A percentile compares a stretch with the other conserved stretches of the same genome.
Conservation (phyloP, 2,329 filamentous ascomycete genomes). For the Madurella fahalii region DNA sequence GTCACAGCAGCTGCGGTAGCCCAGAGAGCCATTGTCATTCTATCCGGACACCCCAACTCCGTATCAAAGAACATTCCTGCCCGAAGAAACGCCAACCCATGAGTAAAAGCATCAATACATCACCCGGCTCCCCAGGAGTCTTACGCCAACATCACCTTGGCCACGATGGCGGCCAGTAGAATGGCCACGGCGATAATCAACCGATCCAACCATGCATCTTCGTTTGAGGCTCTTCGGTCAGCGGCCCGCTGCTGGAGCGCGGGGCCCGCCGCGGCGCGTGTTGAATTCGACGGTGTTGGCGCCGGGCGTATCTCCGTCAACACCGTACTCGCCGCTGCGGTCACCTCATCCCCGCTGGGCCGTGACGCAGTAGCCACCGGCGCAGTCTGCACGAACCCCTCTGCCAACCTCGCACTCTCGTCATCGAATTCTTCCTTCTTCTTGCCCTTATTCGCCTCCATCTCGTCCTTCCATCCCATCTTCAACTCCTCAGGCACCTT, state of each 20-base stretch:
- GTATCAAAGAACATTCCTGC: background rate
- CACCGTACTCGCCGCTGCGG: background rate
- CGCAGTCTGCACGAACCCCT: conserved; percentile 55
- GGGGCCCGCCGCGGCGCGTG: conserved; percentile 17
- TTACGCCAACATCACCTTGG: conserved; percentile 45
- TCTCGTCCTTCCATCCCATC: conserved; percentile 70
- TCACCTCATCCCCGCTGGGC: background rate
- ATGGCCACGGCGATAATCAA: conserved; percentile 70
- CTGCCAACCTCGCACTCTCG: conserved; percentile 49
- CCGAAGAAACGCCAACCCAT: too few species aligned
- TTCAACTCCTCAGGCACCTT: conserved; percentile 53
- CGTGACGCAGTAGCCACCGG: conserved; percentile 26
- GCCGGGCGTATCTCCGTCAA: conserved; percentile 15
- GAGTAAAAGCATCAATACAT: background rate
- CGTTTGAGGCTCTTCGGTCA: conserved; percentile 36
- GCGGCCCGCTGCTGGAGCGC: conserved; percentile 20
- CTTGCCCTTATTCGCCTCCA: conserved; percentile 39
- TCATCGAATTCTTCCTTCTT: conserved; percentile 25
- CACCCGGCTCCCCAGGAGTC: background rate
- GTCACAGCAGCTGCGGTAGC: too few species aligned
- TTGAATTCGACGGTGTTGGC: conserved; percentile 13
- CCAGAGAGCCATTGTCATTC: background rate
- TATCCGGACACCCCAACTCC: background rate
- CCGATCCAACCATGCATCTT: conserved; percentile 73
- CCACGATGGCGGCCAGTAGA: conserved; percentile 65